These are phyloP conservation scores for Phytophthora melonis DNA, from an alignment of 352 stramenopile genomes.

Conservation along the genomic window DNA sequence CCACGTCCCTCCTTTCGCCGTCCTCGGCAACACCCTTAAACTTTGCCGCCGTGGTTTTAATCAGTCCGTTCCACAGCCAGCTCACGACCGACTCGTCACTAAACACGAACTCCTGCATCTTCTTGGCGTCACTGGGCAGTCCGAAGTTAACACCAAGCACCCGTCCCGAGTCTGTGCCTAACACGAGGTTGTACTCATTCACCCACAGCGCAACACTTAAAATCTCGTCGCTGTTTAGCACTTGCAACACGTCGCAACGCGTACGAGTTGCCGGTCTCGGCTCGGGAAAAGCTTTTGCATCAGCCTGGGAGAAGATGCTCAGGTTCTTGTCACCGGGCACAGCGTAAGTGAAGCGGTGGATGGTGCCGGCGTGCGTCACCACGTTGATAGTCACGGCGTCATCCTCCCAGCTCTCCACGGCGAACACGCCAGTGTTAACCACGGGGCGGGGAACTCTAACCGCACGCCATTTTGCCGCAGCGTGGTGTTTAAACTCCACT, in stretches of 20 bases:
- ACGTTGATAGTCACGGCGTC: conserved; percentile 67
- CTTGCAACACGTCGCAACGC: conserved; percentile 56
- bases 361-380: conserved; percentile 70
- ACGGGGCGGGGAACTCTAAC: conserved; percentile 69
- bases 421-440: conserved; percentile 63
- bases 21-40: conserved; percentile 48
- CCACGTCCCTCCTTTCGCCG: conserved; percentile 26
- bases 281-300: conserved; percentile 52
- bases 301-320: conserved; percentile 67
- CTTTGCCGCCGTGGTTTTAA: conserved; percentile 55
- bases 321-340: conserved; percentile 36
- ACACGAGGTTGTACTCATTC: conserved; percentile 81
- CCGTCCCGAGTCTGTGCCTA: conserved; percentile 67
- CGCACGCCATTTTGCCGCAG: conserved; percentile 65
- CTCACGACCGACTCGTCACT: conserved; percentile 72
- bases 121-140: conserved; percentile 46
- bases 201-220: conserved; percentile 75
- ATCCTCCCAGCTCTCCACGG: conserved; percentile 71
- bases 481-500: conserved; percentile 76
- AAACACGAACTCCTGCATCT: conserved; percentile 76
- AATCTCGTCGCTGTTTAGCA: conserved; percentile 62
- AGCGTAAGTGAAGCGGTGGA: conserved; percentile 74
- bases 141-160: conserved; percentile 81
- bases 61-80: conserved; percentile 77
- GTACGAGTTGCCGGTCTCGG: conserved; percentile 48